Conservation (phyloP, 1,139 yeast genomes). For the Candida dubliniensis region DNA sequence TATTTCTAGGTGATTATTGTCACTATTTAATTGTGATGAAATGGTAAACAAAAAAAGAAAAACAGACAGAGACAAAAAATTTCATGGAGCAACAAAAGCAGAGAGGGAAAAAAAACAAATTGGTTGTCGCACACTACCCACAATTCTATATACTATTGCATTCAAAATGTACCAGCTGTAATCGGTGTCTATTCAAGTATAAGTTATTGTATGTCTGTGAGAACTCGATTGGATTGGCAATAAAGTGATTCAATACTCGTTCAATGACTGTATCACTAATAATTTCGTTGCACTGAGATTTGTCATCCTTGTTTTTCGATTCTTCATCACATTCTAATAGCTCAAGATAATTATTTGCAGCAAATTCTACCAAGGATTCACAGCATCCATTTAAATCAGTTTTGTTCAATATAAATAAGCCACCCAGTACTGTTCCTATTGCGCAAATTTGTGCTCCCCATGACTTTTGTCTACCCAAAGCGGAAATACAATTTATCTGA, state of each 20-base stretch:
- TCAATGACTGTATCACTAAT: conserved; percentile 19
- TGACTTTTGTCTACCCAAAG: conserved; percentile 3
- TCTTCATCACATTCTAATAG: neutral
- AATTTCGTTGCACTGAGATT: conserved; percentile 9
- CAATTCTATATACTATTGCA: neutral
- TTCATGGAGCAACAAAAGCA: too few relatives aligned
- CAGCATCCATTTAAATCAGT: conserved; percentile 15
- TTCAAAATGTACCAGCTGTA: neutral
- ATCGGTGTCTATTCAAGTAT: neutral
- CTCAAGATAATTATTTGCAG: neutral
- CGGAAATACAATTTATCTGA: conserved; percentile 28
- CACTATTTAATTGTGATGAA: neutral
- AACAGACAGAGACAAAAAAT: neutral
- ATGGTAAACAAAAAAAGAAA: neutral
- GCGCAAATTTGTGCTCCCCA: conserved; percentile 17
- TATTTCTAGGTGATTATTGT: neutral
- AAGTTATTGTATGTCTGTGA: neutral
- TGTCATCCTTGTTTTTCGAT: conserved; percentile 6
- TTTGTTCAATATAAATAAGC: conserved; percentile 21
- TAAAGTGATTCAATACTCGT: neutral
- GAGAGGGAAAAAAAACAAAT: too few relatives aligned
- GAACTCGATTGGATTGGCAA: neutral
- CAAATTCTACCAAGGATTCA: conserved; percentile 16
- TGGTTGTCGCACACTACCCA: neutral
- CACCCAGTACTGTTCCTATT: conserved; percentile 41